These are phyloP conservation scores for Cladosporium cucumerinum DNA, from an alignment of 2,329 filamentous ascomycete species.

Conservation along the genomic window DNA sequence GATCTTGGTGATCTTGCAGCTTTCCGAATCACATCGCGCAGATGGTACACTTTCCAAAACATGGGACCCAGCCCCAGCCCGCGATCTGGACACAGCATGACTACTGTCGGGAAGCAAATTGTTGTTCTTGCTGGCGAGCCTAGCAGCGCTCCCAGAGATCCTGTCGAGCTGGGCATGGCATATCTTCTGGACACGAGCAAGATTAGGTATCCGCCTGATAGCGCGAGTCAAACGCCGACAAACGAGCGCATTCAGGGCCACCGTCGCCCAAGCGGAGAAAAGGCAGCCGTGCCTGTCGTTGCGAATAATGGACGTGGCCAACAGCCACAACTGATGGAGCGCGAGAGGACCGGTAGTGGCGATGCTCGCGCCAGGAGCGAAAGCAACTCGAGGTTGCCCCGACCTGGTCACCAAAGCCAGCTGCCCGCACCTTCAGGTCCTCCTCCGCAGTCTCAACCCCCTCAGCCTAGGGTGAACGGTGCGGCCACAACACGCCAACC, in stretches of 20 bases:
- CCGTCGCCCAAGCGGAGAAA: constrained; percentile 35
- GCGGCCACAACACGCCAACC: constrained; percentile 29
- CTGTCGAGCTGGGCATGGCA: constrained; percentile 79
- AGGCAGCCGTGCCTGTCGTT: constrained; percentile 18
- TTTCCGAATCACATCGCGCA: constrained; percentile 72
- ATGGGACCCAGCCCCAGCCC: constrained; percentile 96
- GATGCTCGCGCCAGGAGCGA: constrained; percentile 22
- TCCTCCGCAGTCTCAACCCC: constrained; percentile 59
- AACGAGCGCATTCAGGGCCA: constrained; percentile 30
- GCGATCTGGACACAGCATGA: constrained; percentile 96
- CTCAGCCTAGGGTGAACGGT: constrained; percentile 23
- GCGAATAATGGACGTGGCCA: constrained; percentile 20
- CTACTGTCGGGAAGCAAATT: constrained; percentile 85
- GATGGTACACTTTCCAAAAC: constrained; percentile 99
- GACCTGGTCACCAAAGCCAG: constrained; percentile 51
- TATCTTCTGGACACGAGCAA: constrained; percentile 94
- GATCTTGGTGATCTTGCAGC: constrained; percentile 93
- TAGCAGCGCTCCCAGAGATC: constrained; percentile 76
- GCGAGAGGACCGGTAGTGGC: constrained; percentile 27
- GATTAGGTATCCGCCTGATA: constrained; percentile 82
- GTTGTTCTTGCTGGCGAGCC: constrained; percentile 92
- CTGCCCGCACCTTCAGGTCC: constrained; percentile 58
- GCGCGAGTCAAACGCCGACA: constrained; percentile 33
- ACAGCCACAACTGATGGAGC: constrained; percentile 29
- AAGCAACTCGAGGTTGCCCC: constrained; percentile 56